Percentiles rank a stretch among this genome's conserved stretches.
These are phyloP conservation scores for Ophiobolus disseminans DNA, from an alignment of 2,329 filamentous ascomycete species.

Conservation along the genomic window DNA sequence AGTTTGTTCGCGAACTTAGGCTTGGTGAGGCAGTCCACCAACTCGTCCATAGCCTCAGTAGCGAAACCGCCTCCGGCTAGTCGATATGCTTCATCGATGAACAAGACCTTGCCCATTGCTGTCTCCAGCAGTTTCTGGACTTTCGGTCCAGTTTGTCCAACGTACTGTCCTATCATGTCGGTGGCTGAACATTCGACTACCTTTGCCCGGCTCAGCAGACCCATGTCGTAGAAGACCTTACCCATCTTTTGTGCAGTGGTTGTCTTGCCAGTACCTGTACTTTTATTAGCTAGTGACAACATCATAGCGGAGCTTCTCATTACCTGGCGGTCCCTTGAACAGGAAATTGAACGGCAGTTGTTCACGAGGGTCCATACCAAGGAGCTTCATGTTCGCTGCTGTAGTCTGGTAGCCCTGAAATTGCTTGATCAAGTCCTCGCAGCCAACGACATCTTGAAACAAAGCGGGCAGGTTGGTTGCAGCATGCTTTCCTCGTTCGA, in stretches of 20 bases:
- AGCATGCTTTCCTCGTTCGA: conserved; percentile 58
- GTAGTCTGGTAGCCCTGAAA: conserved; percentile 64
- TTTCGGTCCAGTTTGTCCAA: conserved; percentile 75
- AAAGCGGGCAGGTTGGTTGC: conserved; percentile 59
- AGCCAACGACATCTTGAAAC: conserved; percentile 67
- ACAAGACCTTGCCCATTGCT: conserved; percentile 70
- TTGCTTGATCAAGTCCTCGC: conserved; percentile 61
- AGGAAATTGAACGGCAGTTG: conserved; percentile 72
- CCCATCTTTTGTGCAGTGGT: conserved; percentile 77
- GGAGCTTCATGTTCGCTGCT: conserved; percentile 58
- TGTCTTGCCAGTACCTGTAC: conserved; percentile 72
- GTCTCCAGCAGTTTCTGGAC: conserved; percentile 66
- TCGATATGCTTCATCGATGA: conserved; percentile 77
- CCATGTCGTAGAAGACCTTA: conserved; percentile 77
- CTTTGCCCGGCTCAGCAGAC: conserved; percentile 66
- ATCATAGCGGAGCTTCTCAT: conserved; percentile 9
- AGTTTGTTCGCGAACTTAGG: conserved; percentile 65
- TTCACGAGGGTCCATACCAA: conserved; percentile 63
- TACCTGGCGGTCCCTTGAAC: conserved; percentile 71
- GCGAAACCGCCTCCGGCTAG: conserved; percentile 65
- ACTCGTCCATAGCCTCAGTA: conserved; percentile 61
- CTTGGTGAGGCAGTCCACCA: conserved; percentile 63
- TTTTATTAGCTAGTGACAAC: conserved; percentile 3
- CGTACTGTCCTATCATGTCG: conserved; percentile 71
- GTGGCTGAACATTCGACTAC: conserved; percentile 72